Percentiles rank a stretch among this genome's conserved stretches.
Conservation (phyloP, 2,329 filamentous ascomycete species). For the Alternaria gaisen region DNA sequence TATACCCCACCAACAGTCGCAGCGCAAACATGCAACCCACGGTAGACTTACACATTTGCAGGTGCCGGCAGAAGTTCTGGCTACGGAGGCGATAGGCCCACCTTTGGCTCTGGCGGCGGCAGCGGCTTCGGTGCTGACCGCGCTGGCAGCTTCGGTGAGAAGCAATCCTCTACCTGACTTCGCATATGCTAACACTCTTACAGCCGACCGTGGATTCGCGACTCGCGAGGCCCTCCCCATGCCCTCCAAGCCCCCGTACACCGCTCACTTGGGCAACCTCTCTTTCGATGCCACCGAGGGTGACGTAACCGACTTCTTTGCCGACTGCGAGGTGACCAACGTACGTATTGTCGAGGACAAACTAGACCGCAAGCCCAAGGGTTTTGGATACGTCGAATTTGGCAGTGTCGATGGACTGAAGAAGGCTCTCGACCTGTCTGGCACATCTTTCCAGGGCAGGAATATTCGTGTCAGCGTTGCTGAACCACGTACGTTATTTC, state of each 20-base stretch:
- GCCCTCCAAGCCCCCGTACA: conserved; percentile 91
- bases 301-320: conserved; percentile 86
- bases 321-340: conserved; percentile 83
- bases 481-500: conserved; percentile 82
- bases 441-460: conserved; percentile 83
- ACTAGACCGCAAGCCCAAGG: conserved; percentile 91
- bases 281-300: conserved; percentile 91
- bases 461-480: conserved; percentile 94
- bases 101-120: conserved; percentile 53
- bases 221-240: conserved; percentile 81
- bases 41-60: conserved; percentile 31
- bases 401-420: conserved; percentile 86
- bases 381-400: conserved; percentile 98
- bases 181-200: conserved; percentile 22
- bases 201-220: conserved; percentile 45
- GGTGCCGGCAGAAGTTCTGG: conserved; percentile 53
- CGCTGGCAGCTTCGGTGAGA: conserved; percentile 52
- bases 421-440: conserved; percentile 85
- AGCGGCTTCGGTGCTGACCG: conserved; percentile 50
- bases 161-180: background rate
- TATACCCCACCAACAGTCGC: conserved; percentile 13
- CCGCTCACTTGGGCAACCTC: conserved; percentile 94
- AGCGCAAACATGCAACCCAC: background rate
- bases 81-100: conserved; percentile 61
- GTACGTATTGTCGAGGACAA: conserved; percentile 98